Evolutionary conservation across 2,329 filamentous ascomycete species (phyloP).

Genomic region (Sclerotinia trifoliorum): DNA sequence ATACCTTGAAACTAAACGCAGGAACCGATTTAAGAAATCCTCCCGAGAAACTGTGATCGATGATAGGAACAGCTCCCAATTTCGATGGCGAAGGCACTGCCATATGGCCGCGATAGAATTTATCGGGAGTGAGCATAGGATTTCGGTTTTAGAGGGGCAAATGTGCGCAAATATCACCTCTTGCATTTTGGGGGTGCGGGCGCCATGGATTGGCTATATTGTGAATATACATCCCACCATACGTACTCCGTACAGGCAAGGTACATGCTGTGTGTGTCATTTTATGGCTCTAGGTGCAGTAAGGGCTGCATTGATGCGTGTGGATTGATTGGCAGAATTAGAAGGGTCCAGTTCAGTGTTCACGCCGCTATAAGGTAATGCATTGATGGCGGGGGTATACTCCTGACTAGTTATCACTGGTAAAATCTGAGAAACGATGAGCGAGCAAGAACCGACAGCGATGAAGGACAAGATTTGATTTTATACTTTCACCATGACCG

Average conservation of each 20-base stretch:
- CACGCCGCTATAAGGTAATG: conserved; percentile 23
- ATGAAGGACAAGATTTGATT: background rate
- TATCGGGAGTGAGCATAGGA: background rate
- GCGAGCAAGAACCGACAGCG: background rate
- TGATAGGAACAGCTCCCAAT: background rate
- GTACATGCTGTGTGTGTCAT: conserved; percentile 16
- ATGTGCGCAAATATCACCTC: conserved; percentile 1
- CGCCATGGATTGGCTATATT: background rate
- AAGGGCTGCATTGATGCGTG: background rate
- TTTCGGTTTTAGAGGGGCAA: background rate
- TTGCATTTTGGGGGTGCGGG: background rate
- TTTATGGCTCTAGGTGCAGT: background rate
- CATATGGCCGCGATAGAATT: background rate
- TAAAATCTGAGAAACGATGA: background rate
- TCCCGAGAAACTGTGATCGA: background rate
- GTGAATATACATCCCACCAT: conserved; percentile 3
- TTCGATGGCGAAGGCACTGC: background rate
- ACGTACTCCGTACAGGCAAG: conserved; percentile 10
- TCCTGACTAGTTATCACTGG: background rate
- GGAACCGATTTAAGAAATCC: conserved; percentile 9
- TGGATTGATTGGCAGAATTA: conserved; percentile 6
- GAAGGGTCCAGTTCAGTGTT: conserved; percentile 6
- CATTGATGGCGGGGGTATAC: conserved; percentile 6
- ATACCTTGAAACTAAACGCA: conserved; percentile 5
- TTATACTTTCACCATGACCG: background rate